These are phyloP conservation scores for Rhododendron simsii DNA, from an alignment of 148 eudicot species.

Conservation along the genomic window DNA sequence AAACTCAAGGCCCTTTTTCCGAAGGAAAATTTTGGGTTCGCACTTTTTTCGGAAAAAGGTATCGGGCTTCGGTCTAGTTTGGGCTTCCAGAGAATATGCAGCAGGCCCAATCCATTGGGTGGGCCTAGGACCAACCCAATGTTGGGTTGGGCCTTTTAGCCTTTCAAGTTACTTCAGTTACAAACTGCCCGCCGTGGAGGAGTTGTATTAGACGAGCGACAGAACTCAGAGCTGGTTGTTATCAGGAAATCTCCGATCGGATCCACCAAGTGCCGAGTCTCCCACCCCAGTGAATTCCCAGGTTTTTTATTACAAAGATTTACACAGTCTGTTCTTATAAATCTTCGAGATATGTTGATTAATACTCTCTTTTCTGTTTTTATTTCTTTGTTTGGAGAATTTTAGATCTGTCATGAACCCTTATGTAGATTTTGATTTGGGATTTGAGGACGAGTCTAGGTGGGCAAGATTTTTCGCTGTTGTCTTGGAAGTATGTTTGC, in stretches of 20 bases:
- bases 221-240: background rate
- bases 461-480: background rate
- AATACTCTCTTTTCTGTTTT: background rate
- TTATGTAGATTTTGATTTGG: background rate
- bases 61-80: background rate
- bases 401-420: constrained; percentile 1
- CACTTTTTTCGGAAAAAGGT: background rate
- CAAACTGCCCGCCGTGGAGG: background rate
- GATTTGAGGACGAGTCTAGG: background rate
- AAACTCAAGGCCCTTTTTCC: too few relatives aligned
- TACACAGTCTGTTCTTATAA: background rate
- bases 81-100: background rate
- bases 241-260: background rate
- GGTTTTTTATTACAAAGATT: background rate
- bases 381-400: background rate
- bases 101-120: background rate
- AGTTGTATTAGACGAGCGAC: background rate
- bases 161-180: background rate
- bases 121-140: background rate
- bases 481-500: background rate
- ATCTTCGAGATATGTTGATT: background rate
- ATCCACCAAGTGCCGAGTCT: background rate
- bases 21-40: too few relatives aligned
- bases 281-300: background rate
- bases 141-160: background rate